Evolutionary conservation across 306 rosid species (phyloP).

Genomic region (Begonia masoniana): DNA sequence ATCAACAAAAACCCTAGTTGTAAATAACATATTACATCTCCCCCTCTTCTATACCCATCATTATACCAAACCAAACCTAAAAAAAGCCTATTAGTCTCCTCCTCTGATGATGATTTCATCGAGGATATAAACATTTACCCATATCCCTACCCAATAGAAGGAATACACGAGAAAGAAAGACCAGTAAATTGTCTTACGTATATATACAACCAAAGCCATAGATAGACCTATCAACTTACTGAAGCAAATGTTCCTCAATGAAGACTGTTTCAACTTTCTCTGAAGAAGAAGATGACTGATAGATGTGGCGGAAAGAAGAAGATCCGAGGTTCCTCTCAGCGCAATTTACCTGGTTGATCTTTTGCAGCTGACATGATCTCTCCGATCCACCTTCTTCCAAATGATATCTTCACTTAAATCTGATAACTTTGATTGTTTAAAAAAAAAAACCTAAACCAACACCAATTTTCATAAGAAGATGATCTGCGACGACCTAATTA

Average conservation of each 20-base stretch:
- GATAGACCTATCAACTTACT: no score
- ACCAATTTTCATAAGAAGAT: no score
- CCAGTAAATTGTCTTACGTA: neutral
- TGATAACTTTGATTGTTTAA: neutral
- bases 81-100: neutral
- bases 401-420: slow-evolving; percentile 9
- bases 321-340: slow-evolving; percentile 99
- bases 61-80: slow-evolving; percentile 1
- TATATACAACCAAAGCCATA: neutral
- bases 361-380: slow-evolving; percentile 96
- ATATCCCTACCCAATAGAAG: neutral
- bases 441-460: neutral
- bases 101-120: neutral
- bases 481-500: no score
- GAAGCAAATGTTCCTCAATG: neutral
- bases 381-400: slow-evolving; percentile 42
- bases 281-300: neutral
- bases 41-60: slow-evolving; percentile 11
- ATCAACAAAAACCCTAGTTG: neutral
- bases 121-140: neutral
- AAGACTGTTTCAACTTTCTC: no score
- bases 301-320: slow-evolving; percentile 6
- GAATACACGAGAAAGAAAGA: no score
- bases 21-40: slow-evolving; percentile 5
- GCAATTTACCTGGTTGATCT: slow-evolving; percentile 41